Evolutionary conservation across 257 asterid species (phyloP), one percentile per base, ranked within the genome.

Genomic region (Leonotis leonurus): DNA sequence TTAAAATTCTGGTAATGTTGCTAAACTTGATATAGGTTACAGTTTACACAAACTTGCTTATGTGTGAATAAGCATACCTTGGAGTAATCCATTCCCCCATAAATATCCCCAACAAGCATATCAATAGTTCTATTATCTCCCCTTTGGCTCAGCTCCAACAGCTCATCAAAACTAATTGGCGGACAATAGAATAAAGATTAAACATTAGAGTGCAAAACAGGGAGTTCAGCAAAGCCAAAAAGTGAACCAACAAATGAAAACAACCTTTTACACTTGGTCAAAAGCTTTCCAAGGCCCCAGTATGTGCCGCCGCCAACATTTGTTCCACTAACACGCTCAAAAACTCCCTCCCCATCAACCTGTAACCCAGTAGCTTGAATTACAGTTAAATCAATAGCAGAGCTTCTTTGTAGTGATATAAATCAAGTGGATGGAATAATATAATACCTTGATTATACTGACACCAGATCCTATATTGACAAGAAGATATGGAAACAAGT

Each of bases 221-320:
- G 57, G 63, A 56, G 29, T 14, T 6, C 17, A 9, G 13, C 64
- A 33, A 54, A 43, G n/a, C n/a, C n/a, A n/a, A 40, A 51, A 29
- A 61, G 37, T 37, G 29, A 70, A 71, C 41, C 67, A 33, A 30
- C 26, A 27, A 29, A 73, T 56, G 17, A 65, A 48, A 44, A 30
- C 56, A 68, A 93, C 99, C 97, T 89, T 67, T 80, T 82, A 90
- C 99, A 93, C 81, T 89, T 89, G 16, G 97, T 93, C 67, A 93
- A 71, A 71, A 93, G 82, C 83, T 70, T 89, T 43, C 97, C 99
- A 43, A 93, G 76, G 67, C 99, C 99, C 96, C 99, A 93, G 70
- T 92, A 92, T 58, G 99, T 92, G 50, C 99, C 97, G 37, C 99
- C 99, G 5, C 99, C 99, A 60, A 92, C 99, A 85, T 92, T 92